Percentiles rank a stretch among this genome's conserved stretches.
These are phyloP conservation scores for Tulasnella sp. DNA, from an alignment of 768 basidiomycete species.

Conservation along the genomic window DNA sequence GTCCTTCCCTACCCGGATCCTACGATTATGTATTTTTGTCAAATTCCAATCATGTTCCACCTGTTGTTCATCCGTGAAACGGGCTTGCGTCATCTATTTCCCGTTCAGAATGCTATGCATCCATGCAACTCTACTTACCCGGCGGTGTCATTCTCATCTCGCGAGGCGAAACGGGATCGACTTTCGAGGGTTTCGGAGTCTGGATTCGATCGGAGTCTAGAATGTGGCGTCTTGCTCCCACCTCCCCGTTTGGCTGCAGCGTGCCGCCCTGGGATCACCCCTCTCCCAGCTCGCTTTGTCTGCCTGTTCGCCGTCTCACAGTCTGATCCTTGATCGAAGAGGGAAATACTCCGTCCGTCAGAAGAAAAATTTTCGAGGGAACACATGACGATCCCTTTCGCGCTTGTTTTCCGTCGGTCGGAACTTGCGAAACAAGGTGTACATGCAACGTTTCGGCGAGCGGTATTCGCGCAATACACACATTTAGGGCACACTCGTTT, in stretches of 20 bases:
- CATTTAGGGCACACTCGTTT: neutral
- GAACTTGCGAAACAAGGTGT: neutral
- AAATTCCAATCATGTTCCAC: no score
- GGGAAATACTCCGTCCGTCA: neutral
- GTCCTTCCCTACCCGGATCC: neutral
- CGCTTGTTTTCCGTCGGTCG: slow-evolving; percentile 3
- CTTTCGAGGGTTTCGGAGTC: neutral
- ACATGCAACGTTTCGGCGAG: neutral
- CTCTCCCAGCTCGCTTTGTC: neutral
- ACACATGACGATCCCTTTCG: neutral
- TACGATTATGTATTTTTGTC: slow-evolving; percentile 2
- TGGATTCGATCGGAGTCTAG: slow-evolving; percentile 7
- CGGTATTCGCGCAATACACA: neutral
- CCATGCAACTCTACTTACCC: neutral
- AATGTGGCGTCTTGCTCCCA: neutral
- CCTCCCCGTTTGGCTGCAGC: neutral
- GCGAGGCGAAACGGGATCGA: neutral
- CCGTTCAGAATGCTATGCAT: neutral
- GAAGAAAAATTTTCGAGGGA: neutral
- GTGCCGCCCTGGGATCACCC: neutral
- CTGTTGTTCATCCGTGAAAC: no score
- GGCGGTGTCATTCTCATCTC: neutral
- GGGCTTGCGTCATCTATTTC: neutral
- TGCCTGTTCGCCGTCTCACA: neutral
- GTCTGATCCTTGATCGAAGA: neutral